phyloP scores from a whole-genome alignment of 768 basidiomycete genomes.

The Amanita exitialis region DNA sequence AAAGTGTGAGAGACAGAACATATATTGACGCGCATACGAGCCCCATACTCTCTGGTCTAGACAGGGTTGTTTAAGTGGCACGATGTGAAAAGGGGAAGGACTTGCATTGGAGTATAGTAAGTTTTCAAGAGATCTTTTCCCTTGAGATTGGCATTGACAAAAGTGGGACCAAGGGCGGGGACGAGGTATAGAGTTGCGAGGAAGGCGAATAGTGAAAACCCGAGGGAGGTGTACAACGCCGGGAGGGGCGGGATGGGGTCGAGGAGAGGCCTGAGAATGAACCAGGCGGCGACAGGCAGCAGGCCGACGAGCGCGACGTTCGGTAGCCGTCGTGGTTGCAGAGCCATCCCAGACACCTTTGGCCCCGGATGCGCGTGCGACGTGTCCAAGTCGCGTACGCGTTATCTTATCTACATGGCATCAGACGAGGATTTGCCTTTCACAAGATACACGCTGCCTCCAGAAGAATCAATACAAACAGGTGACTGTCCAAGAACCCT shows the following conservation, averaged over 20 bases:
- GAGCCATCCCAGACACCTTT: not conserved
- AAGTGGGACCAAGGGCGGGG: slow-evolving; percentile 74
- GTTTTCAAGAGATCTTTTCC: slow-evolving; percentile 85
- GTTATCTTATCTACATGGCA: slow-evolving; percentile 6
- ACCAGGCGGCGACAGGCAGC: slow-evolving; percentile 63
- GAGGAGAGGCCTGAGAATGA: slow-evolving; percentile 61
- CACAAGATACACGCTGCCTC: slow-evolving; percentile 43
- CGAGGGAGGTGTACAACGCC: slow-evolving; percentile 67
- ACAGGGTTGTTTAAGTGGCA: not conserved
- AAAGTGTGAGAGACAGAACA: slow-evolving; percentile 77
- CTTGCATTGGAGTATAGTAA: slow-evolving; percentile 63
- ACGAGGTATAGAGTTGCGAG: slow-evolving; percentile 67
- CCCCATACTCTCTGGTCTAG: slow-evolving; percentile 92
- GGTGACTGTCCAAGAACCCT: slow-evolving; percentile 7
- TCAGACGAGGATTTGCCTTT: slow-evolving; percentile 60
- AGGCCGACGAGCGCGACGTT: slow-evolving; percentile 44
- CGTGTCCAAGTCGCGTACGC: not conserved
- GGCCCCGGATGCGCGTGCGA: not conserved
- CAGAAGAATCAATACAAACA: slow-evolving; percentile 58
- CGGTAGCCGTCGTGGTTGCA: slow-evolving; percentile 33
- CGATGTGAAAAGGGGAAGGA: slow-evolving; percentile 6
- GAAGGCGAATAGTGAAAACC: slow-evolving; percentile 80
- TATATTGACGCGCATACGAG: slow-evolving; percentile 87
- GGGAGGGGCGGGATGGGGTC: slow-evolving; percentile 62
- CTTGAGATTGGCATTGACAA: slow-evolving; percentile 72